These are phyloP conservation scores for Trifolium repens DNA, from an alignment of 306 rosid genomes.

Conservation along the genomic window DNA sequence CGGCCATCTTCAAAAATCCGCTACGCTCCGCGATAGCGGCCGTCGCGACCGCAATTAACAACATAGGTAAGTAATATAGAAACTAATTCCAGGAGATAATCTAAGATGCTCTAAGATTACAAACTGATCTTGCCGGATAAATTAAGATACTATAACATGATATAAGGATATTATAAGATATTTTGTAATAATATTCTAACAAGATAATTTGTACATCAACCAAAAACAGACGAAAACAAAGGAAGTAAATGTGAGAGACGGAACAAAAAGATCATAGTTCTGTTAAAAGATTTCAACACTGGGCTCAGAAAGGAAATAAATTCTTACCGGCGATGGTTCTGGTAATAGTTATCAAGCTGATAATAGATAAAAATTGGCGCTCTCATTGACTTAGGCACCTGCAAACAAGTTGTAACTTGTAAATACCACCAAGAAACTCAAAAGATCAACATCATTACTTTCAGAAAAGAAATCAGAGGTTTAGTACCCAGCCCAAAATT, in stretches of 20 bases:
- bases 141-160: background rate
- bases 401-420: conserved; percentile 39
- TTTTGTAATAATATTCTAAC: conserved; percentile 6
- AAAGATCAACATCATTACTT: conserved; percentile 22
- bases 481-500: conserved; percentile 32
- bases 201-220: background rate
- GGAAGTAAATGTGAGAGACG: conserved; percentile 25
- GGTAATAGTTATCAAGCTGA: conserved; percentile 95
- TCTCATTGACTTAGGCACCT: conserved; percentile 83
- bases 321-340: conserved; percentile 88
- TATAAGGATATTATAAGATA: background rate
- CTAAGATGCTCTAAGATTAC: background rate
- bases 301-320: conserved; percentile 35
- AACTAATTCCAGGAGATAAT: background rate
- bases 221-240: conserved; percentile 1
- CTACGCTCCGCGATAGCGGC: too few species aligned
- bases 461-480: conserved; percentile 19
- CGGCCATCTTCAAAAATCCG: too few species aligned
- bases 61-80: background rate
- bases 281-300: conserved; percentile 30
- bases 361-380: conserved; percentile 89
- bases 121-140: background rate
- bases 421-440: conserved; percentile 38
- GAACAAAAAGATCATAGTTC: conserved; percentile 20
- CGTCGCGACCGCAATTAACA: too few species aligned